Base-by-base conservation (phyloP, 148 eudicot species). In the Fagopyrum tataricum region DNA sequence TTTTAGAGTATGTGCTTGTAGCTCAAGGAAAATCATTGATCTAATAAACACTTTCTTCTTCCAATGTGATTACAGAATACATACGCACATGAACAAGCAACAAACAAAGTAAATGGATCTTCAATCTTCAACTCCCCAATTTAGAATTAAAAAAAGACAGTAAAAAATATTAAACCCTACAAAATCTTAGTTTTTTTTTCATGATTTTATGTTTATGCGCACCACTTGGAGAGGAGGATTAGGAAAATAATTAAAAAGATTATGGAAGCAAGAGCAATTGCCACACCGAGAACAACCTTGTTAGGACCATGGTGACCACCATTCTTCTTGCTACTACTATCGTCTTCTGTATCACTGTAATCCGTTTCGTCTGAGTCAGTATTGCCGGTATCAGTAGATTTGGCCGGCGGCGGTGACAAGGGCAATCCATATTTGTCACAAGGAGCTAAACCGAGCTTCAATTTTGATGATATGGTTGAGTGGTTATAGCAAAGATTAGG, bases 201-300 rank as follows among this genome's bases (percentile, higher is more conserved):
- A 31, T 31, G 37, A 31, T 31, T 31, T 55, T 18, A 11, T 37
- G 18, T 64, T 89, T 80, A 90, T 78, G 83, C 84, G 81, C 91
- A 94, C 56, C 85, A 85, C 78, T 78, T 95, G 4, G 96, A 88
- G 31, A 88, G 72, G 20, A 90, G 75, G 42, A 95, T 81, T 43
- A 88, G 79, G 81, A 91, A 94, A 51, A 94, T 81, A 37, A 94
- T 84, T 46, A 94, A 84, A 64, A 94, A 91, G n/a, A 91, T 87
- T 66, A 88, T 87, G 4, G 96, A 87, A 11, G 96, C 86, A 70
- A 95, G 87, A 74, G 87, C 97, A 79, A 94, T 87, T 10, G 96
- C 89, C 52, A 90, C 84, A 40, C 96, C 98, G 82, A 94, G 90
- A 85, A 91, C 91, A 80, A 90, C 87, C 90, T 91, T 91, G 74